Evolutionary conservation across 208 protist species (phyloP).

Genomic region (Naegleria lovaniensis): DNA sequence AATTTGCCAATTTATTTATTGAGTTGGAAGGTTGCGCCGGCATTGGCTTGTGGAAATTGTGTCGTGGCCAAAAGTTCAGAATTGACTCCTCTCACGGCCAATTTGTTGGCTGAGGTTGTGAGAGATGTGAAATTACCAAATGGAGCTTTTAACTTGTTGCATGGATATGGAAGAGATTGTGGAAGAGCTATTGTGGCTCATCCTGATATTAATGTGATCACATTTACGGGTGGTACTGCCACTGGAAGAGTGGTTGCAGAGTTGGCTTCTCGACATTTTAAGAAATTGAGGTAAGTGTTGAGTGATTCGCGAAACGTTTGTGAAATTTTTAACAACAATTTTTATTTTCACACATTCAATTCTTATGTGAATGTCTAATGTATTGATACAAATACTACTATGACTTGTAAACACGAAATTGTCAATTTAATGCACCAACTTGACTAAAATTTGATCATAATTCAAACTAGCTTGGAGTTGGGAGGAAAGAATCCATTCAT

Average conservation of each 20-base stretch:
- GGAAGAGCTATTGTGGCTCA: constrained; percentile 54
- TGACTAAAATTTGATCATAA: no score
- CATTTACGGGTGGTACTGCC: constrained; percentile 63
- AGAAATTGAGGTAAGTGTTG: constrained; percentile 49
- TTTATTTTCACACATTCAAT: no score
- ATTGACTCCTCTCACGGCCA: constrained; percentile 57
- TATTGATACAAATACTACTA: no score
- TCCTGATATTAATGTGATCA: constrained; percentile 49
- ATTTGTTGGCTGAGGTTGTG: constrained; percentile 45
- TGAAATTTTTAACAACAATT: no score
- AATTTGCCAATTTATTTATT: constrained; percentile 66
- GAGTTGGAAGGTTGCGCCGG: constrained; percentile 69
- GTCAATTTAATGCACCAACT: no score
- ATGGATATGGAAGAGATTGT: constrained; percentile 41
- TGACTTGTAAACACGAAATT: no score
- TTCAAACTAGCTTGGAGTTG: constrained; percentile 58
- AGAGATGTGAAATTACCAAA: constrained; percentile 45
- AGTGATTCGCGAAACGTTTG: no score
- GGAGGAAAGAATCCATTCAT: constrained; percentile 67
- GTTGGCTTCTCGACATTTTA: constrained; percentile 41
- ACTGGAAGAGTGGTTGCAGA: constrained; percentile 43
- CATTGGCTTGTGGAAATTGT: constrained; percentile 46
- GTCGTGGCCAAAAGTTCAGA: constrained; percentile 61
- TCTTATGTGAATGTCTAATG: no score
- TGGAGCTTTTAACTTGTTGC: constrained; percentile 56